Evolutionary conservation across 352 stramenopile species (phyloP).

Genomic region (Thraustotheca clavata): DNA sequence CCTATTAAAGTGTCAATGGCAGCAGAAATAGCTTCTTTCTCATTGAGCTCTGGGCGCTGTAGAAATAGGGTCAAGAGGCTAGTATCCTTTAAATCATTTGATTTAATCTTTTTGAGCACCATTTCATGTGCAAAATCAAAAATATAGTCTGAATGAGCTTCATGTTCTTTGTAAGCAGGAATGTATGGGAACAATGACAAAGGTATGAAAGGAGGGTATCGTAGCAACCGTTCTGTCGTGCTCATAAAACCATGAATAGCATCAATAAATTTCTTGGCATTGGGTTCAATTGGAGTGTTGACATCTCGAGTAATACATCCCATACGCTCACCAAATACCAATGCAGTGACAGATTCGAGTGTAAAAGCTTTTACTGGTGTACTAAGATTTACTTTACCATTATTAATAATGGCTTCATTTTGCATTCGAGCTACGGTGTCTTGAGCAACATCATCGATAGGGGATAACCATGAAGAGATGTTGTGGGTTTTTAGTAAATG

Average conservation of each 20-base stretch:
- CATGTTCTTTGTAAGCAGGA: not conserved
- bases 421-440: not conserved
- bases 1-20: not conserved
- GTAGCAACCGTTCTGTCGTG: not conserved
- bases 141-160: not conserved
- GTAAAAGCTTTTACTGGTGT: not conserved
- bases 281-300: not conserved
- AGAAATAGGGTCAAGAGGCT: not conserved
- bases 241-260: not conserved
- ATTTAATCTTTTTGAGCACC: not conserved
- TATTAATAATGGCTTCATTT: not conserved
- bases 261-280: not conserved
- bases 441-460: not conserved
- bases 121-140: not conserved
- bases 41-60: not conserved
- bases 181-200: not conserved
- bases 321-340: slow-evolving; percentile 6
- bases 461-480: not conserved
- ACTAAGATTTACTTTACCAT: not conserved
- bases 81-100: not conserved
- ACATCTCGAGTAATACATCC: not conserved
- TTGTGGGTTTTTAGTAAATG: not conserved
- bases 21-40: not conserved
- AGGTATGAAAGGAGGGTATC: not conserved
- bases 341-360: not conserved